These are phyloP conservation scores for Cyclotella kingstonii DNA, from an alignment of 108 stramenopile genomes.

Conservation along the genomic window DNA sequence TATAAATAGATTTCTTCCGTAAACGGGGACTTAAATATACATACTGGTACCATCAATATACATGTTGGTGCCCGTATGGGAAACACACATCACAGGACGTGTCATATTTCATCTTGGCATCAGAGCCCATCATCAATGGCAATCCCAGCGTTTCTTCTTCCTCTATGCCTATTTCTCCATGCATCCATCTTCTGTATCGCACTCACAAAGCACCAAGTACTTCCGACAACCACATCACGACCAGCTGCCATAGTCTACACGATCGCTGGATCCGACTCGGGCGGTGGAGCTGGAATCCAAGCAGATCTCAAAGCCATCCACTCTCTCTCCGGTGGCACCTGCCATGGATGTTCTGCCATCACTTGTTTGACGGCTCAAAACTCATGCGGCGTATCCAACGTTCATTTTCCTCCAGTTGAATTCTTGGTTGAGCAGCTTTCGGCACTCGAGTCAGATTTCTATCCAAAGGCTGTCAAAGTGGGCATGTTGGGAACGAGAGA, in stretches of 20 bases:
- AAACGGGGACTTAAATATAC: too few relatives aligned
- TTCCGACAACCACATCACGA: too few relatives aligned
- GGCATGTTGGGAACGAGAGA: slow-evolving; percentile 87
- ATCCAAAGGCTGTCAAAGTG: slow-evolving; percentile 83
- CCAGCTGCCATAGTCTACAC: slow-evolving; percentile 86
- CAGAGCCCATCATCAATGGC: too few relatives aligned
- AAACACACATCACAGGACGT: too few relatives aligned
- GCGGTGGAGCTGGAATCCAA: slow-evolving; percentile 95
- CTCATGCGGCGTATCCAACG: slow-evolving; percentile 66
- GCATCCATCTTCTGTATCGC: too few relatives aligned
- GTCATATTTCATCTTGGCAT: too few relatives aligned
- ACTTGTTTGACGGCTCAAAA: slow-evolving; percentile 91
- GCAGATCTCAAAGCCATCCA: slow-evolving; percentile 91
- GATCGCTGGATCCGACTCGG: slow-evolving; percentile 93
- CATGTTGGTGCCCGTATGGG: too few relatives aligned
- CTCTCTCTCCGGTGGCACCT: slow-evolving; percentile 53
- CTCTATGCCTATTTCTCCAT: too few relatives aligned
- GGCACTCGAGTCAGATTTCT: slow-evolving; percentile 73
- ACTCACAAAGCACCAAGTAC: too few relatives aligned
- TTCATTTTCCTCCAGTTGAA: slow-evolving; percentile 57
- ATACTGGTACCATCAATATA: too few relatives aligned
- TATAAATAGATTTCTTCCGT: too few relatives aligned
- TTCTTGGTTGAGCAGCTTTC: slow-evolving; percentile 63
- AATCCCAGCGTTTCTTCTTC: too few relatives aligned
- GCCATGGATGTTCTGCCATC: slow-evolving; percentile 91